phyloP scores from a whole-genome alignment of 2,329 filamentous ascomycete genomes.

The Cyclaneusma minus region DNA sequence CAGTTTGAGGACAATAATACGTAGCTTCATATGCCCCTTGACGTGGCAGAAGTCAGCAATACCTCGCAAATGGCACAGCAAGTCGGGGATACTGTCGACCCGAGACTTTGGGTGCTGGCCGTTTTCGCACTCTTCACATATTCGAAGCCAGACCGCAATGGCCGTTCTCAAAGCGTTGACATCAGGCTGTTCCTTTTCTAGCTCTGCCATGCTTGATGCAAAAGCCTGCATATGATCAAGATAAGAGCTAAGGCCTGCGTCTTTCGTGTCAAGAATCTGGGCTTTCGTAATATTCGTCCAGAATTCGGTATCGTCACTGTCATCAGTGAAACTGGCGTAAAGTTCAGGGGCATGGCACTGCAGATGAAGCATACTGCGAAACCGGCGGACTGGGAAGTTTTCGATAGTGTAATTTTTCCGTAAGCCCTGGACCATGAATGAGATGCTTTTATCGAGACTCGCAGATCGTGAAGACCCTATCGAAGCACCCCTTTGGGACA shows the following conservation, averaged over 20 bases:
- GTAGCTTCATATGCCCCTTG: conserved; percentile 34
- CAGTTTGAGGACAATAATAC: conserved; percentile 31
- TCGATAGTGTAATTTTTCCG: conserved; percentile 12
- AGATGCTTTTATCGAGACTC: conserved; percentile 9
- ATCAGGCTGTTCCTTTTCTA: conserved; percentile 11
- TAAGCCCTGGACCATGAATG: conserved; percentile 7
- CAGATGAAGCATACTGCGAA: conserved; percentile 13
- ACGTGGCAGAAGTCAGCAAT: conserved; percentile 40
- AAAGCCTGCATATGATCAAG: conserved; percentile 12
- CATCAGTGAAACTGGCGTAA: conserved; percentile 1
- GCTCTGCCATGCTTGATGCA: conserved; percentile 11
- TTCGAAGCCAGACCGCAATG: conserved; percentile 17
- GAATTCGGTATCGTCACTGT: conserved; percentile 3
- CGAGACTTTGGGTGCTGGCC: conserved; percentile 23
- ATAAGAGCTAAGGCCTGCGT: conserved; percentile 12
- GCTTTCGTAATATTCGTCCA: conserved; percentile 1
- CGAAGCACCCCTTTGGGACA: conserved; percentile 8
- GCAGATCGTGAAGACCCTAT: conserved; percentile 1
- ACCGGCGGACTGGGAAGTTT: conserved; percentile 15
- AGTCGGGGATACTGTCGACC: conserved; percentile 33
- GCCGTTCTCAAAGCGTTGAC: conserved; percentile 10
- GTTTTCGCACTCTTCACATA: conserved; percentile 27
- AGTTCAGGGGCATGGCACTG: conserved; percentile 8
- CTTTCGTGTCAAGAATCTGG: conserved; percentile 10
- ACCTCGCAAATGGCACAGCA: conserved; percentile 33